Conservation (phyloP, 2,329 filamentous ascomycete genomes). For the Mycosphaerelloides madeirae region DNA sequence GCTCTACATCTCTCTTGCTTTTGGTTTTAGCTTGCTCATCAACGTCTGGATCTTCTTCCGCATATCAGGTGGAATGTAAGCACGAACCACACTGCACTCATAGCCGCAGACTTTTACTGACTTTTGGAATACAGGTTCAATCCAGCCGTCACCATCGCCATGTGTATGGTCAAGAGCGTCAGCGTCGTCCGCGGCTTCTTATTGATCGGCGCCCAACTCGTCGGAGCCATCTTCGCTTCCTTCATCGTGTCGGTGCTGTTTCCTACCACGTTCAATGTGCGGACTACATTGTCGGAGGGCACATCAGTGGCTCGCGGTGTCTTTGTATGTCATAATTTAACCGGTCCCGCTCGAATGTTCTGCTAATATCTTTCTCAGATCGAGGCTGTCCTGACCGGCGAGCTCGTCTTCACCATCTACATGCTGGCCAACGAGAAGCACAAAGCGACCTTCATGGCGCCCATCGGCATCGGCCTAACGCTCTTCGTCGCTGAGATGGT, state of each 20-base stretch:
- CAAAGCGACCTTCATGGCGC: conserved; percentile 43
- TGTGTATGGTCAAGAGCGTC: conserved; percentile 32
- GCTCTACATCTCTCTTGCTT: conserved; percentile 38
- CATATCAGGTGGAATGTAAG: conserved; percentile 33
- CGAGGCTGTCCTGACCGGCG: conserved; percentile 38
- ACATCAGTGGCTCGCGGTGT: conserved; percentile 36
- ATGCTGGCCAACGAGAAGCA: conserved; percentile 40
- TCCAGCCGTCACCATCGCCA: conserved; percentile 31
- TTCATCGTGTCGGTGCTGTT: conserved; percentile 34
- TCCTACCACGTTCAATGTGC: conserved; percentile 34
- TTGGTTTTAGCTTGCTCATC: conserved; percentile 39
- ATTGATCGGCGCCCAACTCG: conserved; percentile 34
- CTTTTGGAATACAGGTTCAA: conserved; percentile 28
- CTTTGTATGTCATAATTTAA: conserved; percentile 22
- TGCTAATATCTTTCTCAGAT: conserved; percentile 21
- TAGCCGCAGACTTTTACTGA: too few relatives aligned
- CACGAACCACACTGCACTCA: neutral
- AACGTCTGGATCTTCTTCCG: conserved; percentile 41
- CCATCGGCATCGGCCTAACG: conserved; percentile 46
- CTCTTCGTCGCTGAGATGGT: conserved; percentile 45
- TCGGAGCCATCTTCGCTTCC: conserved; percentile 36
- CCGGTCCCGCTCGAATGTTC: neutral
- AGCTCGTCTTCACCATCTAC: conserved; percentile 40
- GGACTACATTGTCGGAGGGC: conserved; percentile 32
- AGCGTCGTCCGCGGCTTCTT: conserved; percentile 32